Percentiles rank a stretch among this genome's conserved stretches.
Conservation (phyloP, 2,329 filamentous ascomycete genomes). For the Cryphonectria nitschkei region DNA sequence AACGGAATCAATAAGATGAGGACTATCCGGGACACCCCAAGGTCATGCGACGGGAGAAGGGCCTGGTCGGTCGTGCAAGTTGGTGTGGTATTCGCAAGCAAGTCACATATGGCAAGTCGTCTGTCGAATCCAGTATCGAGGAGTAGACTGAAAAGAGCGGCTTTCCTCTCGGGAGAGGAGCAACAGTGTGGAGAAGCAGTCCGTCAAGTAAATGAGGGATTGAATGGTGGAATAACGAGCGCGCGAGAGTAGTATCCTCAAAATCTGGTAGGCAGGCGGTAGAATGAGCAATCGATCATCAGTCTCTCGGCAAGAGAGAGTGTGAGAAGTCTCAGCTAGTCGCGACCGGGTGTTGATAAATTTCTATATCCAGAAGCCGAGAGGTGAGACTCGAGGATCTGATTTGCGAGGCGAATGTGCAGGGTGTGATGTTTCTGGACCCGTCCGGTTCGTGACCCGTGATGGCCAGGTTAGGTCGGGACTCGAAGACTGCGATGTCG, state of each 20-base stretch:
- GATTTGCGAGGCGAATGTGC: background rate
- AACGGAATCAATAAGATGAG: background rate
- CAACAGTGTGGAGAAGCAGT: background rate
- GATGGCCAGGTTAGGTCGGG: background rate
- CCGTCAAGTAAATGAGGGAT: background rate
- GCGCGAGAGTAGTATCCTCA: slow-evolving; percentile 5
- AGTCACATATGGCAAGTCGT: background rate
- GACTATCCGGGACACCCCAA: background rate
- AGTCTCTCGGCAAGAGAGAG: background rate
- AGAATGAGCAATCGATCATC: background rate
- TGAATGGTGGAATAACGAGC: background rate
- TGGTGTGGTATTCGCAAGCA: background rate
- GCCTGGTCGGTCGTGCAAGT: background rate
- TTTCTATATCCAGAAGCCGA: background rate
- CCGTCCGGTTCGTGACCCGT: background rate
- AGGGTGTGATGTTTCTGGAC: background rate
- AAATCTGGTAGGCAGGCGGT: background rate
- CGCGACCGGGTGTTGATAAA: background rate
- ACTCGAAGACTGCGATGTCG: background rate
- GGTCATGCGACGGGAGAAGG: background rate
- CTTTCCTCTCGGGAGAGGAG: background rate
- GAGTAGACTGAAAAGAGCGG: background rate
- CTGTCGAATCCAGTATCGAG: background rate
- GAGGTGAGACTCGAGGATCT: background rate
- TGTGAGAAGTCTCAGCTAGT: background rate